Evolutionary conservation across 106 monocot species (phyloP), one percentile per base, ranked within the genome.

Genomic region (Phalaenopsis aphrodite): DNA sequence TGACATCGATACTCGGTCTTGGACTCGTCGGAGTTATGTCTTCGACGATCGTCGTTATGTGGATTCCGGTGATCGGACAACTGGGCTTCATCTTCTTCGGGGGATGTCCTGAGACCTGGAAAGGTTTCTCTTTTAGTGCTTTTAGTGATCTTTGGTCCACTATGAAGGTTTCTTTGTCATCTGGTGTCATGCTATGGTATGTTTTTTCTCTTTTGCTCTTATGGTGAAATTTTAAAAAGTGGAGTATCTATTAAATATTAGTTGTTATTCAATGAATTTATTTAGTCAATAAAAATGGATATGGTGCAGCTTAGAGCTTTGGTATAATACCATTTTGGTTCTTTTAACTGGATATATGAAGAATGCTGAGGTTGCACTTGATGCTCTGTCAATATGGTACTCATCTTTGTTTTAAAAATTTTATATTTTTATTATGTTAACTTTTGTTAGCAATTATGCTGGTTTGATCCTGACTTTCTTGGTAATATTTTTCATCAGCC

Each of bases 171-270:
- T 96, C 95, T 47, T 14, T 91, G 55, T 89, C 93, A 38, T 91
- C 91, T 48, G 95, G 91, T 21, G 88, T 77, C 23, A 96, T 96
- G 95, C 4, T 96, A 7, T 93, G 95, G 95, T 96, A 85, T 74
- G 45, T 21, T 18, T 6, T 8, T 45, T 6, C 6, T 45, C 5
- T 45, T 45, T 6, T 45, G 0, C 43, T 45, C 6, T 6, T 45
- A 6, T 45, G 17, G 15, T 72, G 4, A 67, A 67, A 0, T n/a
- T n/a, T 67, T n/a, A 57, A 17, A 17, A 12, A 15, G 57, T 18
- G 3, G 56, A 3, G 15, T 14, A 16, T 3, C 1, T 3, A 16
- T 18, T 18, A 12, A 14, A 10, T 18, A 10, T 16, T 56, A 56
- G 3, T 56, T 12, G 56, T 56, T 56, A 17, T 12, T 16, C 43